Evolutionary conservation across 2,329 filamentous ascomycete genomes (phyloP).

Genomic region (Golovinomyces cichoracearum): DNA sequence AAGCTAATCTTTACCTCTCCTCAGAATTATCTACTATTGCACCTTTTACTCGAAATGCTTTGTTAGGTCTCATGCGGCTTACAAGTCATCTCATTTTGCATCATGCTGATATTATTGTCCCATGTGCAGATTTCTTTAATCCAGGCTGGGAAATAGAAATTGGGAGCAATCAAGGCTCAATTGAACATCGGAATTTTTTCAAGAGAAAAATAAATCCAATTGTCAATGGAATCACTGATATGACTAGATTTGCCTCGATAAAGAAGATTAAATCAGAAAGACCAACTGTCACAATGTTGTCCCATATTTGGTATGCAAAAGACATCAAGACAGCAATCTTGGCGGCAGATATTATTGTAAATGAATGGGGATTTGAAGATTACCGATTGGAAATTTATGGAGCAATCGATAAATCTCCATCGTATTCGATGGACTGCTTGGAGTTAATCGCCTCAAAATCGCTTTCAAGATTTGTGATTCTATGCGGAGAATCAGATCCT

Average conservation of each 20-base stretch:
- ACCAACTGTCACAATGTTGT: conserved; percentile 39
- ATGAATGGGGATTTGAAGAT: conserved; percentile 38
- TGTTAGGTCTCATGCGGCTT: conserved; percentile 10
- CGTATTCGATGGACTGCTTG: conserved; percentile 33
- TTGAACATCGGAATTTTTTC: conserved; percentile 28
- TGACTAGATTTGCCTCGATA: conserved; percentile 29
- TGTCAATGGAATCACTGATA: conserved; percentile 38
- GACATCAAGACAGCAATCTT: conserved; percentile 39
- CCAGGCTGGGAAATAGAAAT: conserved; percentile 37
- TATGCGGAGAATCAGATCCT: conserved; percentile 20
- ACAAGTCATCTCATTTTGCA: conserved; percentile 13
- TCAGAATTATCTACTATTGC: conserved; percentile 10
- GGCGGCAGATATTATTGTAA: conserved; percentile 37
- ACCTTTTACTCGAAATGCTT: conserved; percentile 12
- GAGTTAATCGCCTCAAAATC: conserved; percentile 14
- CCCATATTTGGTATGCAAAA: conserved; percentile 29
- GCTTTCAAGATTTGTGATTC: conserved; percentile 8
- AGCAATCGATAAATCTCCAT: conserved; percentile 34
- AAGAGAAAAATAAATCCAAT: conserved; percentile 34
- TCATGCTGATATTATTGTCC: conserved; percentile 33
- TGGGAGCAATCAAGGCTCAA: conserved; percentile 28
- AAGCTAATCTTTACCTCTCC: conserved; percentile 16
- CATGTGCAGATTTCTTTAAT: conserved; percentile 34
- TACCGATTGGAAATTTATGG: conserved; percentile 38
- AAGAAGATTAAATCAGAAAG: conserved; percentile 30